Evolutionary conservation across 78 protist genomes (phyloP).

Genomic region (Dictyostelium firmibasis): DNA sequence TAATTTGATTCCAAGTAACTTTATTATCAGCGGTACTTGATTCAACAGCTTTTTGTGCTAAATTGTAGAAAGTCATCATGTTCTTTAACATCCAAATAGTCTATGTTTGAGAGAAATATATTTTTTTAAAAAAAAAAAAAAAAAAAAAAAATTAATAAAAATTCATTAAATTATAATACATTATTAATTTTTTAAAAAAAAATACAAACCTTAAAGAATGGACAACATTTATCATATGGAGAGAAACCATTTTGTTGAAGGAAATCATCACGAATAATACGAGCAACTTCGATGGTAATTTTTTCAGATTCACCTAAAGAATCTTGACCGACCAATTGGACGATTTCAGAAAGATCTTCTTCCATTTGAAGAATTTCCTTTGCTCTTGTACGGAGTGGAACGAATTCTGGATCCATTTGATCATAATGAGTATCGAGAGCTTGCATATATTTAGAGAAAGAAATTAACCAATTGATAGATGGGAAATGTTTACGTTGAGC

Average conservation of each 20-base stretch:
- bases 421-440: constrained; percentile 96
- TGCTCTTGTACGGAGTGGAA: constrained; percentile 81
- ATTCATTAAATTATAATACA: too few relatives aligned
- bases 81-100: constrained; percentile 97
- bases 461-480: constrained; percentile 98
- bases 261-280: constrained; percentile 98
- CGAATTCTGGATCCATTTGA: constrained; percentile 90
- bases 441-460: constrained; percentile 96
- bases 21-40: constrained; percentile 83
- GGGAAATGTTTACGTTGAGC: constrained; percentile 99
- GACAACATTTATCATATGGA: constrained; percentile 97
- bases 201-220: constrained; percentile 99
- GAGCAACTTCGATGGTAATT: constrained; percentile 97
- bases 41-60: constrained; percentile 89
- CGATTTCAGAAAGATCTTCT: constrained; percentile 98
- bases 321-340: constrained; percentile 99
- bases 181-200: too few relatives aligned
- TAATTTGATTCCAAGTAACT: constrained; percentile 84
- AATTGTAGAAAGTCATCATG: constrained; percentile 92
- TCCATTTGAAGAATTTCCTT: constrained; percentile 97
- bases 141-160: too few relatives aligned
- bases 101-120: too few relatives aligned
- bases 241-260: constrained; percentile 98
- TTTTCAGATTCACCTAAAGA: constrained; percentile 99
- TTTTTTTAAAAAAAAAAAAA: too few relatives aligned